phyloP scores from a whole-genome alignment of 345 rosid genomes.

The Melastoma malabathricum region DNA sequence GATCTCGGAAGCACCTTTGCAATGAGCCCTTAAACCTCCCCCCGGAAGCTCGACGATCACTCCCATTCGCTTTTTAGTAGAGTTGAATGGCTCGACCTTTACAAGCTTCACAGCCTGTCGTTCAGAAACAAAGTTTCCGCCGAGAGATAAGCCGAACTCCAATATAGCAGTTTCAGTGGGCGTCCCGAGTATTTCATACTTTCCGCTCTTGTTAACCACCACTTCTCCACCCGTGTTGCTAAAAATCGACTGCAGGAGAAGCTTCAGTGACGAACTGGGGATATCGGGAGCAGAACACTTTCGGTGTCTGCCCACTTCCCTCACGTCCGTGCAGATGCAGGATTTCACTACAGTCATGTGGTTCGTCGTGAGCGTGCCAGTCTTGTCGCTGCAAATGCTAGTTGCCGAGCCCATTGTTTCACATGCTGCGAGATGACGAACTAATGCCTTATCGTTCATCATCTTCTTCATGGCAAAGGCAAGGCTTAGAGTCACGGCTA shows the following conservation, averaged over 20 bases:
- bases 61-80: conserved; percentile 88
- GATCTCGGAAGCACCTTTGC: conserved; percentile 91
- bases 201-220: conserved; percentile 50
- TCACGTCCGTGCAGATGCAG: conserved; percentile 57
- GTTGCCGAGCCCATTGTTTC: conserved; percentile 99
- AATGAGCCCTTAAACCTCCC: conserved; percentile 59
- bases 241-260: conserved; percentile 69
- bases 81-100: conserved; percentile 88
- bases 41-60: conserved; percentile 58
- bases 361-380: conserved; percentile 87
- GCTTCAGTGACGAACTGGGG: conserved; percentile 39
- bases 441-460: conserved; percentile 97
- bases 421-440: conserved; percentile 85
- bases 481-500: conserved; percentile 90
- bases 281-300: conserved; percentile 41
- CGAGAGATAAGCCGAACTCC: conserved; percentile 70
- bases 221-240: conserved; percentile 88
- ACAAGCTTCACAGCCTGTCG: conserved; percentile 38
- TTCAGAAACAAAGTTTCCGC: conserved; percentile 62
- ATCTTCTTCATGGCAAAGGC: conserved; percentile 97
- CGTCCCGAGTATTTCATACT: conserved; percentile 62
- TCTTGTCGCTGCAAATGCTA: conserved; percentile 82
- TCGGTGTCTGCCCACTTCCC: conserved; percentile 27
- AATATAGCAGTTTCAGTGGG: conserved; percentile 85
- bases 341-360: conserved; percentile 88